phyloP scores from a whole-genome alignment of 164 flowering plant genomes.

The Vitis vinifera region DNA sequence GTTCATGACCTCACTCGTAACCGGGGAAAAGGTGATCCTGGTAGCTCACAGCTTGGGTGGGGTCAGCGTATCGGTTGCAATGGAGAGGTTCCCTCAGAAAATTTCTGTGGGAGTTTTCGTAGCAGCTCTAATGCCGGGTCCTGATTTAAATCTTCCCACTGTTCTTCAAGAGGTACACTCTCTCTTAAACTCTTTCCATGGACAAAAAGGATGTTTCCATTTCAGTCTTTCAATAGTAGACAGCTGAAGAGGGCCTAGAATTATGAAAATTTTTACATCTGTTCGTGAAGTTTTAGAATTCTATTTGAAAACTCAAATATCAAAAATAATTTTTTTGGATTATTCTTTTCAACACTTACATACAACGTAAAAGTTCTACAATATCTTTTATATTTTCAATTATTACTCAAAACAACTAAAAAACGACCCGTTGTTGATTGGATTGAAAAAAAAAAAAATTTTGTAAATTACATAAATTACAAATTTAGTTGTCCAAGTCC shows the following conservation, averaged over 20 bases:
- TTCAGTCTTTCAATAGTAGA: not conserved
- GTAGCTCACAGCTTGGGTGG: constrained; percentile 34
- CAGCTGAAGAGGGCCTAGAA: not conserved
- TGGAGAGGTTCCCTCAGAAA: constrained; percentile 29
- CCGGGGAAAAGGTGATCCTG: constrained; percentile 21
- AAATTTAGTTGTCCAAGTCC: too few relatives aligned
- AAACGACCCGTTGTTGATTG: too few relatives aligned
- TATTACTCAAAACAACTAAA: too few relatives aligned
- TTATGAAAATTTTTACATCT: not conserved
- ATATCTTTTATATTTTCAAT: too few relatives aligned
- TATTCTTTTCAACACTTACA: too few relatives aligned
- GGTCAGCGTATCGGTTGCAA: constrained; percentile 10
- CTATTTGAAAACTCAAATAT: too few relatives aligned
- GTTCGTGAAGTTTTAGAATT: not conserved
- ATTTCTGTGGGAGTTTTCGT: constrained; percentile 19
- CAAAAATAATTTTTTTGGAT: too few relatives aligned
- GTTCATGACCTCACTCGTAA: constrained; percentile 8
- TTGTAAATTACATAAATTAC: too few relatives aligned
- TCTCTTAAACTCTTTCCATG: not conserved
- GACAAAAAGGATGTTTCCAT: not conserved
- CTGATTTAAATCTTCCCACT: not conserved
- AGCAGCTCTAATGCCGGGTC: constrained; percentile 20
- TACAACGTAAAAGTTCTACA: too few relatives aligned
- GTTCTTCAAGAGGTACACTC: constrained; percentile 6
- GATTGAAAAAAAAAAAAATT: too few relatives aligned